A percentile compares a stretch with the other conserved stretches of the same genome.
Conservation (phyloP, 2,329 filamentous ascomycete species). For the Sporothrix sp. region DNA sequence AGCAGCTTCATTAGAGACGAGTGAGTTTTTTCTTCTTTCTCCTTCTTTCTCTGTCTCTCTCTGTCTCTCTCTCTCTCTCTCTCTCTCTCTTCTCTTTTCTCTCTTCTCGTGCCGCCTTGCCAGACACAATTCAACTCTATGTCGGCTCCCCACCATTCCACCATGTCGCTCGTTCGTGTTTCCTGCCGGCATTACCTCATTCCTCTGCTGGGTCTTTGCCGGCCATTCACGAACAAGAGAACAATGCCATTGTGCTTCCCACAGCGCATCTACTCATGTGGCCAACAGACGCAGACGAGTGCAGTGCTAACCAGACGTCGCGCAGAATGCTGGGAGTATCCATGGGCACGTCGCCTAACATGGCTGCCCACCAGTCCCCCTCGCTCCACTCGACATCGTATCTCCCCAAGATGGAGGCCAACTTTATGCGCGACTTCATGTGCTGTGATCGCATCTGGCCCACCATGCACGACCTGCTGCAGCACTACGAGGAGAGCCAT, state of each 20-base stretch:
- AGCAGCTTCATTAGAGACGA: constrained; percentile 97
- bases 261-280: too few species aligned
- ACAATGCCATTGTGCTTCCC: too few species aligned
- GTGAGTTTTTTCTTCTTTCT: constrained; percentile 49
- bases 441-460: constrained; percentile 87
- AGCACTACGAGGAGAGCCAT: constrained; percentile 94
- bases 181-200: too few species aligned
- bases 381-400: constrained; percentile 96
- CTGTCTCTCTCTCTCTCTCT: neutral
- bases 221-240: too few species aligned
- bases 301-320: constrained; percentile 19
- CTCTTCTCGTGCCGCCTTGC: constrained; percentile 1
- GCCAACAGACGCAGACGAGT: too few species aligned
- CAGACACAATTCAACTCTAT: constrained; percentile 2
- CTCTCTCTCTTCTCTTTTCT: neutral
- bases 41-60: neutral
- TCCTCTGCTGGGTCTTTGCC: too few species aligned
- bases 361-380: constrained; percentile 65
- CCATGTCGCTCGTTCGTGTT: too few species aligned
- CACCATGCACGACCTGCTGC: constrained; percentile 85
- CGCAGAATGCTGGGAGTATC: constrained; percentile 70
- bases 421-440: constrained; percentile 94
- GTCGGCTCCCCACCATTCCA: constrained; percentile 10
- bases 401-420: constrained; percentile 88
- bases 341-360: constrained; percentile 78